Conservation (phyloP, 192 early-diverging fungal genomes). For the Gigaspora rosea region DNA sequence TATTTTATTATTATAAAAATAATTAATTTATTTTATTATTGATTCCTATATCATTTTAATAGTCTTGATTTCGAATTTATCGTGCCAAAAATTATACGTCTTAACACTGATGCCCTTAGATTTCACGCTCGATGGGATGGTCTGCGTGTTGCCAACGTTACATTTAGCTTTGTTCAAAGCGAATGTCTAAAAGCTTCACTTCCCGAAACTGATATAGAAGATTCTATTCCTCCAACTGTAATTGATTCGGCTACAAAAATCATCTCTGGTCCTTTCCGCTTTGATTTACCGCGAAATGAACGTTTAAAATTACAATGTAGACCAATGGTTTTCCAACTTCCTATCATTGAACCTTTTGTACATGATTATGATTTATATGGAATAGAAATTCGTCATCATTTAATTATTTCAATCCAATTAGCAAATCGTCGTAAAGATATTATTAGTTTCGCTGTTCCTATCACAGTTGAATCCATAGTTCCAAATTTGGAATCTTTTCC, state of each 20-base stretch:
- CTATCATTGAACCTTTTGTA: constrained; percentile 3
- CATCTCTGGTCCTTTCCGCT: constrained; percentile 13
- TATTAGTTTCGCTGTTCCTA: background rate
- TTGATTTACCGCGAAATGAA: constrained; percentile 12
- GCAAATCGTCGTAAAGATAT: background rate
- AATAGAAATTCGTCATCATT: constrained; percentile 10
- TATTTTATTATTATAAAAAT: no score
- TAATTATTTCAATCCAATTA: constrained; percentile 1
- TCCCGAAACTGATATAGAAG: no score
- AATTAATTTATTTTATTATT: no score
- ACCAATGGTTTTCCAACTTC: constrained; percentile 10
- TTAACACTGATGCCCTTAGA: background rate
- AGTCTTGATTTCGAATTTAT: constrained; percentile 20
- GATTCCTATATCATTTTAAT: no score
- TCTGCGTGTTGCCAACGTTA: constrained; percentile 5
- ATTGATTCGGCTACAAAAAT: background rate
- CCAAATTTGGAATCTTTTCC: background rate
- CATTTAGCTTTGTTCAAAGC: constrained; percentile 13
- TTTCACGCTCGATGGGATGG: constrained; percentile 16
- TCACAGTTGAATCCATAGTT: constrained; percentile 2
- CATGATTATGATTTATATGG: background rate
- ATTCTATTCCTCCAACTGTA: background rate
- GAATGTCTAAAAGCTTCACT: background rate
- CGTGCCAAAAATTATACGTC: constrained; percentile 3
- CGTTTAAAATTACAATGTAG: constrained; percentile 17